Evolutionary conservation across 1,139 yeast species (phyloP).

Genomic region (Taphrina wiesneri): DNA sequence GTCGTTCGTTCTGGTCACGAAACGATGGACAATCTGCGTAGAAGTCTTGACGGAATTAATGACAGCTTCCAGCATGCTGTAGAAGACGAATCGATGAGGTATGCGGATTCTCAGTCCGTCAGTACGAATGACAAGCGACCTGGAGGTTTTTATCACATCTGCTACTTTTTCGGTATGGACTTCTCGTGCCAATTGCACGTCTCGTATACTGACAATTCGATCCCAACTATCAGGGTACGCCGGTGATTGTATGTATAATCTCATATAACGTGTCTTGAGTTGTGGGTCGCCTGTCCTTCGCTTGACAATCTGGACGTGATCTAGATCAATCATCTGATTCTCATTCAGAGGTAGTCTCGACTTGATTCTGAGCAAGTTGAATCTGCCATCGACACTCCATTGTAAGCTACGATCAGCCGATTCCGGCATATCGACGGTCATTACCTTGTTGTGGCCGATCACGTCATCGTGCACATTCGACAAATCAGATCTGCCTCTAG

Average conservation of each 20-base stretch:
- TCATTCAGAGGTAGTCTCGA: constrained; percentile 56
- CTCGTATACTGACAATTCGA: constrained; percentile 45
- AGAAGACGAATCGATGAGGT: constrained; percentile 66
- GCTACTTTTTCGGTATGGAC: constrained; percentile 7
- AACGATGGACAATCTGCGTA: constrained; percentile 58
- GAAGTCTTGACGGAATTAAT: constrained; percentile 63
- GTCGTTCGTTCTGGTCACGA: constrained; percentile 49
- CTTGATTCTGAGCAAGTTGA: constrained; percentile 47
- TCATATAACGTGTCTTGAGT: constrained; percentile 48
- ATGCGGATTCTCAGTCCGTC: constrained; percentile 49
- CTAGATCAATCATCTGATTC: constrained; percentile 56
- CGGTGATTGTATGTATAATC: constrained; percentile 61
- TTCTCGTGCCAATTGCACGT: constrained; percentile 38
- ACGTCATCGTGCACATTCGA: constrained; percentile 39
- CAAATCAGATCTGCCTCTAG: background rate
- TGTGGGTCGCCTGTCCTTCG: constrained; percentile 44
- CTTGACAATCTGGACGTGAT: constrained; percentile 47
- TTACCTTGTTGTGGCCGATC: constrained; percentile 41
- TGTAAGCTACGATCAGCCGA: constrained; percentile 39
- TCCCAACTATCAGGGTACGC: constrained; percentile 53
- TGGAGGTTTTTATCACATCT: background rate
- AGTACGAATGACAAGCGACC: constrained; percentile 29
- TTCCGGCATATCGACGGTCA: constrained; percentile 43
- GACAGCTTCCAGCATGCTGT: constrained; percentile 65
- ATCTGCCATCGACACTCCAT: constrained; percentile 7